Base-by-base conservation (phyloP, 164 flowering plant species). In the Amborella trichopoda region DNA sequence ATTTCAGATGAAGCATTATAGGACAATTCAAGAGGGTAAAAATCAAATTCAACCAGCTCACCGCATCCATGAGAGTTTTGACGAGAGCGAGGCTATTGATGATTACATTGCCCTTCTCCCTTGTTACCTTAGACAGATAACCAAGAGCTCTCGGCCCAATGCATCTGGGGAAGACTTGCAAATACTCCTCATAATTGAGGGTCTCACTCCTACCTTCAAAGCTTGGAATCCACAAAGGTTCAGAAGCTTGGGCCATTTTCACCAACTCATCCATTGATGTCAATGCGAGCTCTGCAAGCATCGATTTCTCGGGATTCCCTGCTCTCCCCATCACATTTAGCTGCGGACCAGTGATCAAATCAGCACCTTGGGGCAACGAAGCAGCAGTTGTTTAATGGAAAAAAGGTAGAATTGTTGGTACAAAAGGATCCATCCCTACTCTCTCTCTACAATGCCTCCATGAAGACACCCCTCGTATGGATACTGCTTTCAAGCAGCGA, bases 251-350 rank as follows among this genome's bases (percentile, higher is more conserved):
- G 0, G 87, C 99, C 82, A 91, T 64, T 62, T 78, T 87, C 4
- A 87, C 72, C 62, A 91, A 50, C 45, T 91, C 99, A 39, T 87
- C 93, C 99, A 91, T 91, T 21, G 96, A 89, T 27, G 79, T 63
- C 68, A 87, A 66, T 28, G 99, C 96, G 26, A 87, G 78, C 68
- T 87, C 96, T 56, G 80, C 58, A 50, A 73, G 74, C 84, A 91
- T 67, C 2, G 95, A 79, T 45, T 80, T 70, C 72, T 88, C 93
- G 3, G 75, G 33, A 2, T 70, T 74, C 1, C n/a, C n/a, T n/a
- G n/a, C n/a, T n/a, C n/a, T n/a, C n/a, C n/a, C n/a, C n/a, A n/a
- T n/a, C n/a, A n/a, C n/a, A n/a, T n/a, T n/a, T n/a, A n/a, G n/a
- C n/a, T n/a, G n/a, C n/a, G n/a, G n/a, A n/a, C n/a, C n/a, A n/a